phyloP scores from a whole-genome alignment of 2,329 filamentous ascomycete species.

The Lasiodiplodia sp. region DNA sequence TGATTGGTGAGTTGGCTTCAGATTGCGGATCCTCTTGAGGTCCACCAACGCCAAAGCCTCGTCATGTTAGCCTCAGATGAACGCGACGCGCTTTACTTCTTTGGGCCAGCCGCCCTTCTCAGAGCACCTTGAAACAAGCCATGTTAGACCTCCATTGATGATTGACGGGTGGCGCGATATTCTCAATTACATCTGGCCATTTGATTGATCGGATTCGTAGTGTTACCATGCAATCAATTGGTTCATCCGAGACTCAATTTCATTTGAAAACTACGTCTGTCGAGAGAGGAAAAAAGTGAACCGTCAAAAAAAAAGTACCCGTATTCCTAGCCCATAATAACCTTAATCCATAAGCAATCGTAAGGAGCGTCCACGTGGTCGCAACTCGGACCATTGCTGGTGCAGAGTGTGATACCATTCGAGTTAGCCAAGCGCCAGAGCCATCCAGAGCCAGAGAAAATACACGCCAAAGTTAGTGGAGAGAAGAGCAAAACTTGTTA shows the following conservation, averaged over 20 bases:
- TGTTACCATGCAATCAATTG: background rate
- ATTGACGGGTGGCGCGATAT: background rate
- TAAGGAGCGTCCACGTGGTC: slow-evolving; percentile 18
- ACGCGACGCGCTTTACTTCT: background rate
- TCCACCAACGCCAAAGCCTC: slow-evolving; percentile 4
- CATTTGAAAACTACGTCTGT: slow-evolving; percentile 18
- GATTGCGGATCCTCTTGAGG: background rate
- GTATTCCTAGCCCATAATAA: background rate
- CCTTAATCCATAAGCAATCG: slow-evolving; percentile 7
- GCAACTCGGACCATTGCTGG: slow-evolving; percentile 4
- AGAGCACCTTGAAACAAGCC: background rate
- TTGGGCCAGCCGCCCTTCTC: background rate
- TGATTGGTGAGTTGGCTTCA: slow-evolving; percentile 15
- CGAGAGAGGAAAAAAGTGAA: slow-evolving; percentile 3
- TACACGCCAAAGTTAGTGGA: slow-evolving; percentile 25
- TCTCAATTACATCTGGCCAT: background rate
- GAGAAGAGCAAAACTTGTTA: background rate
- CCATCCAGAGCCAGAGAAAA: slow-evolving; percentile 27
- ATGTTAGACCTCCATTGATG: background rate
- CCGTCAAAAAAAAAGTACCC: slow-evolving; percentile 17
- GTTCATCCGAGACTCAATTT: slow-evolving; percentile 17
- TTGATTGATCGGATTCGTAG: background rate
- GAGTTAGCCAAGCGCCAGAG: slow-evolving; percentile 26
- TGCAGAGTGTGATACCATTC: slow-evolving; percentile 11
- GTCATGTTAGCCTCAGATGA: slow-evolving; percentile 8